Base-by-base conservation (phyloP, 805 yeast species). In the Jamesozyma piceae region DNA sequence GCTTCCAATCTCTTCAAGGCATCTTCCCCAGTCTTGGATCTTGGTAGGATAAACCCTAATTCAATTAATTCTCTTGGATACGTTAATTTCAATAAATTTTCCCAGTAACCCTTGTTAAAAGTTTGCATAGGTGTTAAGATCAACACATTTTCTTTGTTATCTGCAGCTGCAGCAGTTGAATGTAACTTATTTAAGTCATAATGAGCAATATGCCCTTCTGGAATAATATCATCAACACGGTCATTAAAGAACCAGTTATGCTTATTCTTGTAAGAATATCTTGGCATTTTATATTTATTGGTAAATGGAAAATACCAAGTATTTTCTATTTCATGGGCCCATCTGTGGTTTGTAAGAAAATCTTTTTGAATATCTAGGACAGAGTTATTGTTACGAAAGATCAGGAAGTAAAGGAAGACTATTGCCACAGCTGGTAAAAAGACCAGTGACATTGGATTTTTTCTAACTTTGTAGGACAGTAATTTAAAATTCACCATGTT, bases 21-120 rank as follows among this genome's bases (percentile, higher is more conserved):
- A 17, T 60, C 61, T 63, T 89, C 95, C 30, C 97, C 99, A 38
- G 83, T 84, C 15, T 69, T 62, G 28, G 78, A 77, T 53, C 95
- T 72, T 44, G 99, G 97, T 32, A 89, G 73, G 40, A 92, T 90
- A 60, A 92, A 89, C 0, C 97, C 98, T 41, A 92, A 70, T 53
- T 89, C 94, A 39, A 90, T 73, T 48, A 84, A 73, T 39, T 78
- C 80, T 62, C 90, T 83, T 42, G 96, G 97, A 62, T 92, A 92
- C 18, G 78, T 68, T 53, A 92, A 66, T 50, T 71, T 71, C 46
- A 82, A 63, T 46, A 92, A 65, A 62, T 92, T 92, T 31, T 75
- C 75, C 97, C 97, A 92, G 67, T 88, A 92, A 50, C 77, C 82
- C 27, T 79, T 77, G 60, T 84, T 79, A 60, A 92, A 92, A 50